A percentile compares a stretch with the other conserved stretches of the same genome.
Evolutionary conservation across 75 land plant species (phyloP).

Genomic region (Picea glauca): DNA sequence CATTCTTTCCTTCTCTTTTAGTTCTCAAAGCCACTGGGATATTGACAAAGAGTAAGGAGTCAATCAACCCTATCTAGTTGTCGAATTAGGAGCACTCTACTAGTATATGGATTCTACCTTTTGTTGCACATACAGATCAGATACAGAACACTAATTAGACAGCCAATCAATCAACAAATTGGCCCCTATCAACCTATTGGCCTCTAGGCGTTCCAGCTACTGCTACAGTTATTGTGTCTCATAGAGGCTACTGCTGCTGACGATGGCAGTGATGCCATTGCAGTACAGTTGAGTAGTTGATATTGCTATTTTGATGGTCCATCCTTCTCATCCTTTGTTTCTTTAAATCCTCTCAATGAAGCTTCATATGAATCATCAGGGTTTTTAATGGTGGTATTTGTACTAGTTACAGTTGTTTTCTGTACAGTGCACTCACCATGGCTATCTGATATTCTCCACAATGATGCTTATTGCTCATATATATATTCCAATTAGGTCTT

Average conservation of each 20-base stretch:
- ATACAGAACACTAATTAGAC: not conserved
- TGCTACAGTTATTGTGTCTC: not conserved
- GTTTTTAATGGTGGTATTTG: not conserved
- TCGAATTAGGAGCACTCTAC: too few relatives aligned
- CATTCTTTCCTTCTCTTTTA: too few relatives aligned
- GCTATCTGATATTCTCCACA: not conserved
- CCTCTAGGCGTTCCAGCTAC: not conserved
- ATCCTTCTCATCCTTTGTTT: not conserved
- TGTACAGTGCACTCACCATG: constrained; percentile 3
- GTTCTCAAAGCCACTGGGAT: not conserved
- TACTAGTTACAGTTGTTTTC: not conserved
- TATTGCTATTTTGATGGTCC: constrained; percentile 6
- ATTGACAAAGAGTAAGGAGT: not conserved
- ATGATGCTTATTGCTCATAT: not conserved
- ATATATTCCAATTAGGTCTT: not conserved
- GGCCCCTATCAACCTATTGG: not conserved
- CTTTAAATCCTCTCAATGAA: too few relatives aligned
- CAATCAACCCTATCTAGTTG: too few relatives aligned
- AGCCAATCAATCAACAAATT: not conserved
- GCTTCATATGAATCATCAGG: not conserved
- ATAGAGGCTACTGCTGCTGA: not conserved
- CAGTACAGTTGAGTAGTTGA: not conserved
- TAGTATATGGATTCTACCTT: not conserved
- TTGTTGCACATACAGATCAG: not conserved
- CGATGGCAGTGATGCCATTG: constrained; percentile 1